phyloP scores from a whole-genome alignment of 164 flowering plant species.

The Berberis thunbergii region DNA sequence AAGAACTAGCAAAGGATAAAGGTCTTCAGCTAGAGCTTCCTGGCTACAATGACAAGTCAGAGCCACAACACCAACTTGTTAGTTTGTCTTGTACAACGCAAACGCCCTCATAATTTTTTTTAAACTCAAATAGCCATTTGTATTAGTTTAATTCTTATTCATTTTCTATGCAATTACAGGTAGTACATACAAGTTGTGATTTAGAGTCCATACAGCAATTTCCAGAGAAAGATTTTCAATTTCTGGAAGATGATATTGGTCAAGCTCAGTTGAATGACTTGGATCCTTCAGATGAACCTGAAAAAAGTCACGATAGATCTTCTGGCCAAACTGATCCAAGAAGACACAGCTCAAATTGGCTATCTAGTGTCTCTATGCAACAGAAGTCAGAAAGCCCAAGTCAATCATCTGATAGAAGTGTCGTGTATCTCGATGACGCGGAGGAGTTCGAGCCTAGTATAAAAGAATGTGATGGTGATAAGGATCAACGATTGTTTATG shows the following conservation, averaged over 20 bases:
- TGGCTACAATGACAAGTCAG: constrained; percentile 23
- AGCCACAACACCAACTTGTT: constrained; percentile 16
- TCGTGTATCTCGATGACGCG: constrained; percentile 48
- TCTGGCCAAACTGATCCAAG: background rate
- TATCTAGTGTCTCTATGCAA: background rate
- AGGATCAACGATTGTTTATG: constrained; percentile 52
- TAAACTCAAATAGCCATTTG: background rate
- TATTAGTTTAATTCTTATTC: too few relatives aligned
- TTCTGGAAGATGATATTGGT: too few relatives aligned
- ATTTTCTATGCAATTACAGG: background rate
- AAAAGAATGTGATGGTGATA: constrained; percentile 18
- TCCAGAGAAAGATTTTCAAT: background rate
- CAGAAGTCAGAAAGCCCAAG: constrained; percentile 28
- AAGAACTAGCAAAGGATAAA: constrained; percentile 44
- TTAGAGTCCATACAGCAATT: background rate
- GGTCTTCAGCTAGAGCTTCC: constrained; percentile 21
- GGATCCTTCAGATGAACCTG: background rate
- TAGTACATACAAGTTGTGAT: background rate
- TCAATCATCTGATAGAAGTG: constrained; percentile 22
- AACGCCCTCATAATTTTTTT: background rate
- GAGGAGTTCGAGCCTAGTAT: constrained; percentile 36
- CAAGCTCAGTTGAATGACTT: background rate
- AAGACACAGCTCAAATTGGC: background rate
- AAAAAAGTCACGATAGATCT: background rate
- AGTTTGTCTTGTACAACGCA: background rate